A percentile compares a stretch with the other conserved stretches of the same genome.
phyloP scores from a whole-genome alignment of 495 filamentous ascomycete genomes.

The Annulohypoxylon maeteangense region DNA sequence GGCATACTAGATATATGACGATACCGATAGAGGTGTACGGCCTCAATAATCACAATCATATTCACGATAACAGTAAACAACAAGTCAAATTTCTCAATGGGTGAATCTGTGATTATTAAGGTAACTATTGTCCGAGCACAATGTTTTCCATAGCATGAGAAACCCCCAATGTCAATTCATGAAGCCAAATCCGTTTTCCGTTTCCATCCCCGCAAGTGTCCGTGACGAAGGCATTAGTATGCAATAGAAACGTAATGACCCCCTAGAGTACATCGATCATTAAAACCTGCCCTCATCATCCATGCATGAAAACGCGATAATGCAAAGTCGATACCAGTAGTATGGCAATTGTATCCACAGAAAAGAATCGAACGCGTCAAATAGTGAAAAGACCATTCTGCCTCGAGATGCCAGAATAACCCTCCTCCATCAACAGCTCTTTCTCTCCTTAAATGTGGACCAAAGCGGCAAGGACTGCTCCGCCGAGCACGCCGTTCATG shows the following conservation, averaged over 20 bases:
- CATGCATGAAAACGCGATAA: conserved; percentile 26
- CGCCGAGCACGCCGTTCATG: conserved; percentile 49
- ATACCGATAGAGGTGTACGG: not conserved
- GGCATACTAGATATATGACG: not conserved
- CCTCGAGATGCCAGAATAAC: not conserved
- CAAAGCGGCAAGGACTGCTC: conserved; percentile 39
- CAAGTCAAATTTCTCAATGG: not conserved
- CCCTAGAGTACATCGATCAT: conserved; percentile 32
- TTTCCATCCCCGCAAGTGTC: conserved; percentile 1
- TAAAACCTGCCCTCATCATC: conserved; percentile 28
- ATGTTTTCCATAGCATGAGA: conserved; percentile 44
- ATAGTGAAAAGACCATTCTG: conserved; percentile 21
- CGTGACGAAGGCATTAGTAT: conserved; percentile 18
- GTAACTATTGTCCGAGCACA: conserved; percentile 37
- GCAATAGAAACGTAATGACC: conserved; percentile 29
- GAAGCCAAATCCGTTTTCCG: conserved; percentile 14
- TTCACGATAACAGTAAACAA: not conserved
- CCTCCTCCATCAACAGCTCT: not conserved
- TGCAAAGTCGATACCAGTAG: conserved; percentile 26
- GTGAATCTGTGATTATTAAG: conserved; percentile 24
- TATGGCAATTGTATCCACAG: conserved; percentile 38
- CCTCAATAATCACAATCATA: not conserved
- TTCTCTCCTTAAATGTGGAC: conserved; percentile 37
- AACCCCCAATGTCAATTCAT: conserved; percentile 35
- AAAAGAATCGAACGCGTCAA: conserved; percentile 35